Percentiles rank a stretch among this genome's conserved stretches.
phyloP scores from a whole-genome alignment of 805 yeast species.

The Wickerhamomyces strasburgensis region DNA sequence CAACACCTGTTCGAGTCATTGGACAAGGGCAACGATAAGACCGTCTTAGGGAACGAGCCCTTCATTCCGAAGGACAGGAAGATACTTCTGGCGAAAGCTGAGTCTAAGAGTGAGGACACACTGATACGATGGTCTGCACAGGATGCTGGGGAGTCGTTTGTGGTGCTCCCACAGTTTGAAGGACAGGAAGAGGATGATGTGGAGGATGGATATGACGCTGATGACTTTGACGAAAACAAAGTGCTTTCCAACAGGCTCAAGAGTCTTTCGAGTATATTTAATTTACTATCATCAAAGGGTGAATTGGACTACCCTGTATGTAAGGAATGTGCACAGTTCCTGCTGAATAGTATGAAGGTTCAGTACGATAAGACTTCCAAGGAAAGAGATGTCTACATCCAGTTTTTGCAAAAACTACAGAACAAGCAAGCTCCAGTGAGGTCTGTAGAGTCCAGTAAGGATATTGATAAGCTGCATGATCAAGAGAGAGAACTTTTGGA shows the following conservation, averaged over 20 bases:
- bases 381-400: conserved; percentile 75
- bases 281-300: conserved; percentile 63
- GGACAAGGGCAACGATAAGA: conserved; percentile 4
- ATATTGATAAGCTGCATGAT: conserved; percentile 20
- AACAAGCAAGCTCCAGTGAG: conserved; percentile 43
- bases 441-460: conserved; percentile 20
- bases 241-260: conserved; percentile 46
- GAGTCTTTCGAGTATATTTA: conserved; percentile 61
- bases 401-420: conserved; percentile 65
- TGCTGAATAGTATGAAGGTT: conserved; percentile 59
- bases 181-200: conserved; percentile 21
- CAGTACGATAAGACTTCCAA: conserved; percentile 68
- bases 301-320: conserved; percentile 87
- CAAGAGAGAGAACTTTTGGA: conserved; percentile 42
- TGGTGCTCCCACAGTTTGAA: conserved; percentile 25
- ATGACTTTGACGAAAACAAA: conserved; percentile 26
- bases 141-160: conserved; percentile 22
- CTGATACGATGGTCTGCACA: conserved; percentile 9
- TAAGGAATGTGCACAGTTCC: conserved; percentile 68
- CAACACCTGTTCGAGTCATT: not conserved
- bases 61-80: conserved; percentile 21
- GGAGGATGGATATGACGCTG: conserved; percentile 24
- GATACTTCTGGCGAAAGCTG: conserved; percentile 12
- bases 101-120: conserved; percentile 3
- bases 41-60: conserved; percentile 22